Evolutionary conservation across 2,329 filamentous ascomycete genomes (phyloP).

Genomic region (Cryphonectria carpinicola): DNA sequence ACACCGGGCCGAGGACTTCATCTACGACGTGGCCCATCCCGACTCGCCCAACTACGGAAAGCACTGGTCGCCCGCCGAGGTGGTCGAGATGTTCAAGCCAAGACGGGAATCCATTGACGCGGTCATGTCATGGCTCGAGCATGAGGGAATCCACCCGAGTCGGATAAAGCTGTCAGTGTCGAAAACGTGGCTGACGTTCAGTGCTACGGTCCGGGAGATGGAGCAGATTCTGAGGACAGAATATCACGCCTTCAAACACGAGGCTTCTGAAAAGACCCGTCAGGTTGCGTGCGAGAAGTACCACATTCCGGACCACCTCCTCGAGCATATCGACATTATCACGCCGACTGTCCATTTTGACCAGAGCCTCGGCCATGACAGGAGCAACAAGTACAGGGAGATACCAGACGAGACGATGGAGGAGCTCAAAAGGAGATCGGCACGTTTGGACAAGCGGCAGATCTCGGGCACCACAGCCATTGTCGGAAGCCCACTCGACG

Average conservation of each 20-base stretch:
- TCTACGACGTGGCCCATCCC: slow-evolving; percentile 50
- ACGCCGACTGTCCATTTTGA: slow-evolving; percentile 47
- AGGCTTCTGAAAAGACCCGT: slow-evolving; percentile 34
- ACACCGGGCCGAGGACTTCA: slow-evolving; percentile 48
- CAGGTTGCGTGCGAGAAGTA: slow-evolving; percentile 49
- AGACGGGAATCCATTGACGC: slow-evolving; percentile 49
- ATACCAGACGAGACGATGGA: slow-evolving; percentile 32
- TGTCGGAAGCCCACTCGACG: slow-evolving; percentile 34
- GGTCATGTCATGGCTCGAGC: slow-evolving; percentile 58
- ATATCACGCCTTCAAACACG: slow-evolving; percentile 55
- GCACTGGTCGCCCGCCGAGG: slow-evolving; percentile 49
- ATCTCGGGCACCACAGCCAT: slow-evolving; percentile 33
- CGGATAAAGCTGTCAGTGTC: slow-evolving; percentile 55
- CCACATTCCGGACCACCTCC: slow-evolving; percentile 42
- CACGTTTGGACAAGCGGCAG: slow-evolving; percentile 30
- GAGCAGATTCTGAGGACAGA: slow-evolving; percentile 57
- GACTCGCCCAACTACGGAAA: slow-evolving; percentile 49
- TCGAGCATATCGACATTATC: slow-evolving; percentile 46
- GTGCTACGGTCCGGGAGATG: slow-evolving; percentile 56
- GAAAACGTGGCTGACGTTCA: slow-evolving; percentile 58
- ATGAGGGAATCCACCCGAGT: slow-evolving; percentile 52
- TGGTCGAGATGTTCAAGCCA: slow-evolving; percentile 49
- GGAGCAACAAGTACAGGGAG: slow-evolving; percentile 32
- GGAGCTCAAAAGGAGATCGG: slow-evolving; percentile 35
- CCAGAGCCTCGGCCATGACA: slow-evolving; percentile 36